Conservation (phyloP, 2,329 filamentous ascomycete species). For the Diaporthe longicolla region DNA sequence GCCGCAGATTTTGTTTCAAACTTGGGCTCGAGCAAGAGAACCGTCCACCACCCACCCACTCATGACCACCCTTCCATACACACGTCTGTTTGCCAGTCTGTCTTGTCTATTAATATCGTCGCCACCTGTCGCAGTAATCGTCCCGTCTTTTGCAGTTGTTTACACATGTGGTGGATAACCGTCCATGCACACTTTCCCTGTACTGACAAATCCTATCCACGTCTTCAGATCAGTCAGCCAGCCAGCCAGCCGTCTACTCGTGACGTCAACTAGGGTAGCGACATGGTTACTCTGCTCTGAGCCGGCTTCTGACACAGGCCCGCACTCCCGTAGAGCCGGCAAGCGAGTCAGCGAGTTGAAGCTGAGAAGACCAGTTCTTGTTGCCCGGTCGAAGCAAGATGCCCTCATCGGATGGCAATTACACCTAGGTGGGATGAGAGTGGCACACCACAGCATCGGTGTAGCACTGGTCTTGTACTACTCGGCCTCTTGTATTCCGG, state of each 20-base stretch:
- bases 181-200: conserved; percentile 1
- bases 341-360: neutral
- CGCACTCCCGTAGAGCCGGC: neutral
- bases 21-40: conserved; percentile 21
- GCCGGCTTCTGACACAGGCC: conserved; percentile 2
- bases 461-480: neutral
- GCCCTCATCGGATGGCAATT: conserved; percentile 9
- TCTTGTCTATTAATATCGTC: conserved; percentile 27
- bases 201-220: conserved; percentile 16
- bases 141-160: conserved; percentile 21
- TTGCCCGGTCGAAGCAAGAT: neutral
- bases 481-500: neutral
- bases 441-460: neutral
- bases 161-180: neutral
- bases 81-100: conserved; percentile 1
- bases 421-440: conserved; percentile 1
- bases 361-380: neutral
- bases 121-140: conserved; percentile 5
- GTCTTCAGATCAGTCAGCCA: neutral
- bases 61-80: neutral
- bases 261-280: conserved; percentile 1
- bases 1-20: conserved; percentile 35
- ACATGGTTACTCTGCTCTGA: neutral
- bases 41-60: conserved; percentile 10
- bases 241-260: neutral